Base-by-base conservation (phyloP, 1,284 basidiomycete genomes). In the Anthracocystis setariae region DNA sequence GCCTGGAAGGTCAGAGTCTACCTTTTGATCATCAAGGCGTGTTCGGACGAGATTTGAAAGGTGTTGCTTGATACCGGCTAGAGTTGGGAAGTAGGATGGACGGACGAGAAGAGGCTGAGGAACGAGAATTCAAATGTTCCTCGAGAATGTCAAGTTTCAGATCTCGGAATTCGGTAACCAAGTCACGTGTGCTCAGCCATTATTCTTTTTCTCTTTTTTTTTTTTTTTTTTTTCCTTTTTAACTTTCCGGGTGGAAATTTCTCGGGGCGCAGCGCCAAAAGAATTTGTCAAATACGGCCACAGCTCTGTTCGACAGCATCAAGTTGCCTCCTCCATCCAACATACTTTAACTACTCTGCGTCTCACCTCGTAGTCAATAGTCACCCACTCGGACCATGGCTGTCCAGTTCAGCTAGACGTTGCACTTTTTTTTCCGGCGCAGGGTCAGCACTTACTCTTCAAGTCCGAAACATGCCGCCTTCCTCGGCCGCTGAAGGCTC, bases 401-500 rank as follows among this genome's bases (percentile, higher is more conserved):
- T 29, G 29, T 5, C 15, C 33, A 24, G 25, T 25, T 39, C 40
- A 13, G 33, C 35, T 46, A 24, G 46, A 27, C 12, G 29, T 29
- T 20, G 20, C n/a, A 21, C 25, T 5, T 17, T 18, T 5, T 17
- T 18, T 35, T 46, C 29, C 20, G 17, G 17, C 20, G 13, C 20
- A 29, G 18, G 27, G 15, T 12, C 20, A 17, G 20, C 20, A 23
- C 21, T 20, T 25, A 43, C 38, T 15, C 21, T 55, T 37, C 35
- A 8, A 37, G 8, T 8, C 8, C 18, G 21, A 4, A 64, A 25
- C 3, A 71, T 71, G 68, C 58, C 68, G 3, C 29, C 58, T 1
- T 39, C 51, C 17, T 64, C 60, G 32, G 52, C 56, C 7, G 67
- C 71, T 35, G 60, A 71, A 38, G 56, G 64, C 13, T 67, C 69